These are phyloP conservation scores for Echria macrotheca DNA, from an alignment of 495 filamentous ascomycete species.

Conservation along the genomic window DNA sequence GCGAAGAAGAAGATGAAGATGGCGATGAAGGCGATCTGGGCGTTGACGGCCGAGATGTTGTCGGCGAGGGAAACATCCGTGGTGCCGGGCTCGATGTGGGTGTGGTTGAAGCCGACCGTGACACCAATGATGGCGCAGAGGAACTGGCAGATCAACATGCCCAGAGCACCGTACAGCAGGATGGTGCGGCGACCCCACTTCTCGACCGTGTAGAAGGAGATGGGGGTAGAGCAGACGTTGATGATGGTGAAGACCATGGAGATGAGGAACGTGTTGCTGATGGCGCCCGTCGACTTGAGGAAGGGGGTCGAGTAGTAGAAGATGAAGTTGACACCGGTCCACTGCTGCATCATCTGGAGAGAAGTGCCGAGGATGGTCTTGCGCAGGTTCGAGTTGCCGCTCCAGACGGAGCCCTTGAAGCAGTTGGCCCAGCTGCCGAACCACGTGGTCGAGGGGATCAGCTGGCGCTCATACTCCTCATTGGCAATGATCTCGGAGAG, in stretches of 20 bases:
- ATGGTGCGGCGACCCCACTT: slow-evolving; percentile 75
- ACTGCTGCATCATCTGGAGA: slow-evolving; percentile 73
- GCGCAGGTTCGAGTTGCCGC: slow-evolving; percentile 56
- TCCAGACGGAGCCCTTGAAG: slow-evolving; percentile 53
- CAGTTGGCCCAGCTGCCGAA: slow-evolving; percentile 62
- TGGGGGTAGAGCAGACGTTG: slow-evolving; percentile 76
- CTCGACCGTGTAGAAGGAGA: slow-evolving; percentile 82
- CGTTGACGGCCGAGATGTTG: slow-evolving; percentile 60
- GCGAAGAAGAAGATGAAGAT: slow-evolving; percentile 86
- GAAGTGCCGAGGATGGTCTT: slow-evolving; percentile 71
- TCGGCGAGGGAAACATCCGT: slow-evolving; percentile 25
- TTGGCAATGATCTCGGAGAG: slow-evolving; percentile 78
- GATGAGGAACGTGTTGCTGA: slow-evolving; percentile 72
- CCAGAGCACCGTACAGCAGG: slow-evolving; percentile 69
- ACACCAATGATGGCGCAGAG: slow-evolving; percentile 73
- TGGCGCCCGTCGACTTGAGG: slow-evolving; percentile 66
- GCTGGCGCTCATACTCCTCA: slow-evolving; percentile 68
- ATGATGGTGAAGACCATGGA: slow-evolving; percentile 76
- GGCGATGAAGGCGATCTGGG: slow-evolving; percentile 67
- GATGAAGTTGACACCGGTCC: slow-evolving; percentile 85
- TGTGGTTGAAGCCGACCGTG: slow-evolving; percentile 44
- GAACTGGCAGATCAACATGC: slow-evolving; percentile 83
- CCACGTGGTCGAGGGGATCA: slow-evolving; percentile 60
- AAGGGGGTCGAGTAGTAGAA: slow-evolving; percentile 86
- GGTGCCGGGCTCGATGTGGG: slow-evolving; percentile 19